Evolutionary conservation across 2,329 filamentous ascomycete genomes (phyloP).

Genomic region (Ampelomyces quisqualis): DNA sequence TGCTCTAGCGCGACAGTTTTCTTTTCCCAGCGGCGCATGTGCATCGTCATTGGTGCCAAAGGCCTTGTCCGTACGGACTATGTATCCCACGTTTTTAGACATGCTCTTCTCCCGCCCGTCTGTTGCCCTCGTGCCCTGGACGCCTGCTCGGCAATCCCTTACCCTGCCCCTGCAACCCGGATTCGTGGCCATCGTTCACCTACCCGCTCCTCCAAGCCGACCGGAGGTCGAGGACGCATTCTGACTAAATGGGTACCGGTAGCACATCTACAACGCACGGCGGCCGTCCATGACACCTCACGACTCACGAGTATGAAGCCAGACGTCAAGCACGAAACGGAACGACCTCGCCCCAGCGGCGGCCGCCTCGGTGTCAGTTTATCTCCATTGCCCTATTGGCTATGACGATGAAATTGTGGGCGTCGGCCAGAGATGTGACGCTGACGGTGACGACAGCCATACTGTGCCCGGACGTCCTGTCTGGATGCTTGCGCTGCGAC

Average conservation of each 20-base stretch:
- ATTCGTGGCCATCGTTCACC: neutral
- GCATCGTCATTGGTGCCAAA: neutral
- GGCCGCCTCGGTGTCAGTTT: neutral
- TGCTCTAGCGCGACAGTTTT: slow-evolving; percentile 11
- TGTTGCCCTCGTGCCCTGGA: neutral
- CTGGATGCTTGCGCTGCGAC: neutral
- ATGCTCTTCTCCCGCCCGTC: neutral
- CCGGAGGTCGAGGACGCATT: slow-evolving; percentile 8
- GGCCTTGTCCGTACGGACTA: neutral
- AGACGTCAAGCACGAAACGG: neutral
- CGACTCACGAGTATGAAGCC: slow-evolving; percentile 2
- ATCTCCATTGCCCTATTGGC: neutral
- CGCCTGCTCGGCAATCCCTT: neutral
- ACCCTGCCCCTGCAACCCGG: slow-evolving; percentile 5
- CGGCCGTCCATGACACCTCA: slow-evolving; percentile 7
- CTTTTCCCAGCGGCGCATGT: slow-evolving; percentile 6
- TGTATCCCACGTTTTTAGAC: slow-evolving; percentile 1
- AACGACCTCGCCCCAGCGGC: slow-evolving; percentile 1
- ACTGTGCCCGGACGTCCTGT: neutral
- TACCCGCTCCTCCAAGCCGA: too few relatives aligned
- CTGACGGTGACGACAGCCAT: neutral
- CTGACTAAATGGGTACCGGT: slow-evolving; percentile 20
- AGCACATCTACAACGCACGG: slow-evolving; percentile 16
- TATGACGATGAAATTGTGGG: neutral
- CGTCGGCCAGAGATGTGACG: slow-evolving; percentile 3